A percentile compares a stretch with the other conserved stretches of the same genome.
Conservation (phyloP, 148 eudicot species). For the Polygonum maritimum region DNA sequence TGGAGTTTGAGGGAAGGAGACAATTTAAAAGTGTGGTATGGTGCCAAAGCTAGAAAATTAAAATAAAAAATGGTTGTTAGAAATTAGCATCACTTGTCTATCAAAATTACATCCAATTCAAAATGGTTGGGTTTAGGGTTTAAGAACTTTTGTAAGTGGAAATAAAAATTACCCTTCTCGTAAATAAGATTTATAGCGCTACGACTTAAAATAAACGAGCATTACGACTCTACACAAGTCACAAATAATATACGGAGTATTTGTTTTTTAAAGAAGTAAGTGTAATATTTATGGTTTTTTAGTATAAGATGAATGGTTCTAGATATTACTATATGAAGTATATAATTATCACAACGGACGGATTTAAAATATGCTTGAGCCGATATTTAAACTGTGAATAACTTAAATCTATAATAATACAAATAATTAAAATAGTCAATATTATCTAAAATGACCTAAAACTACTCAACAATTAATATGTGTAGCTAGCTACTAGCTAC, state of each 20-base stretch:
- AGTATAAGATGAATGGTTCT: too few species aligned
- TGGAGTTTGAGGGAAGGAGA: not conserved
- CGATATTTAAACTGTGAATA: too few species aligned
- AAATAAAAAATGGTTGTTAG: not conserved
- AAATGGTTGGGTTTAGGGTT: not conserved
- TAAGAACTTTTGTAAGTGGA: not conserved
- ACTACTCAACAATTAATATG: not conserved
- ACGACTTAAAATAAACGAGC: too few species aligned
- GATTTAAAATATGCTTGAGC: too few species aligned
- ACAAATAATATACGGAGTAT: not conserved
- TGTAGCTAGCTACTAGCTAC: not conserved
- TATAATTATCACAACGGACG: too few species aligned
- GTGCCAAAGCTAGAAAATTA: conserved; percentile 2
- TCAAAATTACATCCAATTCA: not conserved
- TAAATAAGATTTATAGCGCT: not conserved
- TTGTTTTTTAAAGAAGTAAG: too few species aligned
- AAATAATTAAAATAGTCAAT: too few species aligned
- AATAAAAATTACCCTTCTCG: not conserved
- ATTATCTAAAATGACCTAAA: not conserved
- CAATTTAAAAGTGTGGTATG: not conserved
- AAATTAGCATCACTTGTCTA: not conserved
- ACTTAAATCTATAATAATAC: too few species aligned
- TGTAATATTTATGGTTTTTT: too few species aligned
- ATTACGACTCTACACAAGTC: not conserved
- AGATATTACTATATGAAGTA: too few species aligned